These are phyloP conservation scores for Aspergillus fischeri DNA, from an alignment of 2,329 filamentous ascomycete species.

Conservation along the genomic window DNA sequence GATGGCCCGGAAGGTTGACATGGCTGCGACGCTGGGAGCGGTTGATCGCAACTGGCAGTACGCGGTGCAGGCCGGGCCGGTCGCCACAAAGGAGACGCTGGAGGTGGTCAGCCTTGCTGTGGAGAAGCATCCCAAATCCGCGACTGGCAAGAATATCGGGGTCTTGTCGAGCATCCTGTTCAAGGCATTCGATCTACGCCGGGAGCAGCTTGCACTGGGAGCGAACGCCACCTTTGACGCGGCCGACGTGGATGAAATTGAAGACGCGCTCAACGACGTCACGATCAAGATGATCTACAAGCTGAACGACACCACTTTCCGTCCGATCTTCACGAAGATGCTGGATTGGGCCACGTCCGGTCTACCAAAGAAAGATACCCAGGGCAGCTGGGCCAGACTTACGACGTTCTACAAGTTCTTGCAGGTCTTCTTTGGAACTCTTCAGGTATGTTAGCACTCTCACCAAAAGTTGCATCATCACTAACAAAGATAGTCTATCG, in stretches of 20 bases:
- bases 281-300: slow-evolving; percentile 92
- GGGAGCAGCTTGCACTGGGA: slow-evolving; percentile 32
- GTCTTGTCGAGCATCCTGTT: slow-evolving; percentile 61
- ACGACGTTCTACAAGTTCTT: slow-evolving; percentile 81
- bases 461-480: neutral
- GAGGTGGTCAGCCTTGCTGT: slow-evolving; percentile 67
- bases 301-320: slow-evolving; percentile 89
- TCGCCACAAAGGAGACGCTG: slow-evolving; percentile 65
- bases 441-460: slow-evolving; percentile 54
- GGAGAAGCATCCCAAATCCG: slow-evolving; percentile 71
- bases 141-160: slow-evolving; percentile 69
- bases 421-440: slow-evolving; percentile 70
- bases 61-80: slow-evolving; percentile 59
- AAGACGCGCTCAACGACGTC: slow-evolving; percentile 63
- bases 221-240: slow-evolving; percentile 40
- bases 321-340: slow-evolving; percentile 83
- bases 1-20: slow-evolving; percentile 71
- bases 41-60: slow-evolving; percentile 68
- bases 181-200: slow-evolving; percentile 49
- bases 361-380: slow-evolving; percentile 58
- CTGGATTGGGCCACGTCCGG: slow-evolving; percentile 70
- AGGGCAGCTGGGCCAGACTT: slow-evolving; percentile 59
- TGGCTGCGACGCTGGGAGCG: slow-evolving; percentile 70
- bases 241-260: slow-evolving; percentile 53
- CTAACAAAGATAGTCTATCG: slow-evolving; percentile 60